A percentile compares a stretch with the other conserved stretches of the same genome.
Conservation (phyloP, 345 rosid species). For the Lumnitzera littorea region DNA sequence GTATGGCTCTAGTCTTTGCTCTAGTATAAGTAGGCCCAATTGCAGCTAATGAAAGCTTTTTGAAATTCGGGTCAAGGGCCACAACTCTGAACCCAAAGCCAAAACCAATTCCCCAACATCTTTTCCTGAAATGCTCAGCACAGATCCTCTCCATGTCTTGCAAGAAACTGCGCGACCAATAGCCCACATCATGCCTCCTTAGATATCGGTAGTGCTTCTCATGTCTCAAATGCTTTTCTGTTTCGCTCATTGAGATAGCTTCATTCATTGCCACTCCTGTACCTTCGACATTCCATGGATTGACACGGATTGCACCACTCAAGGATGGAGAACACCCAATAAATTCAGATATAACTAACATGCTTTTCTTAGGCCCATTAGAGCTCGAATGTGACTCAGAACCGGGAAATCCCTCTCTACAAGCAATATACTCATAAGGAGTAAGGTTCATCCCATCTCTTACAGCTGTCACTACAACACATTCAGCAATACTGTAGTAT, state of each 20-base stretch:
- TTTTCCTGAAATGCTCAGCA: slow-evolving; percentile 25
- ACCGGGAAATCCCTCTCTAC: slow-evolving; percentile 22
- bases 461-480: slow-evolving; percentile 34
- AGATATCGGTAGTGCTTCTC: slow-evolving; percentile 48
- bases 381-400: not conserved
- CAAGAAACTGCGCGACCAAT: slow-evolving; percentile 43
- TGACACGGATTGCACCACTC: slow-evolving; percentile 37
- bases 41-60: slow-evolving; percentile 19
- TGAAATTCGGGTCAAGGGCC: slow-evolving; percentile 34
- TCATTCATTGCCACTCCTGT: slow-evolving; percentile 31
- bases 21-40: slow-evolving; percentile 18
- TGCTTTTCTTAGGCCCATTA: slow-evolving; percentile 20
- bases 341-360: slow-evolving; percentile 40
- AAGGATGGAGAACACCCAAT: slow-evolving; percentile 38
- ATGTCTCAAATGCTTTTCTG: slow-evolving; percentile 29
- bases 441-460: slow-evolving; percentile 40
- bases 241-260: slow-evolving; percentile 19
- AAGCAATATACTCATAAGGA: slow-evolving; percentile 28
- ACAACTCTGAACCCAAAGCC: slow-evolving; percentile 32
- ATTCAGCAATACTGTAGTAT: slow-evolving; percentile 27
- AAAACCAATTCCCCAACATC: slow-evolving; percentile 36
- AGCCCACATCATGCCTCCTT: slow-evolving; percentile 53
- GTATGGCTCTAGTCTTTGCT: slow-evolving; percentile 27
- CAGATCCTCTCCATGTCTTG: slow-evolving; percentile 36
- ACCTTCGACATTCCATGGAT: slow-evolving; percentile 40